Evolutionary conservation across 2,329 filamentous ascomycete species (phyloP), one percentile per base, ranked within the genome.

Genomic region (Pseudogymnoascus sp.): DNA sequence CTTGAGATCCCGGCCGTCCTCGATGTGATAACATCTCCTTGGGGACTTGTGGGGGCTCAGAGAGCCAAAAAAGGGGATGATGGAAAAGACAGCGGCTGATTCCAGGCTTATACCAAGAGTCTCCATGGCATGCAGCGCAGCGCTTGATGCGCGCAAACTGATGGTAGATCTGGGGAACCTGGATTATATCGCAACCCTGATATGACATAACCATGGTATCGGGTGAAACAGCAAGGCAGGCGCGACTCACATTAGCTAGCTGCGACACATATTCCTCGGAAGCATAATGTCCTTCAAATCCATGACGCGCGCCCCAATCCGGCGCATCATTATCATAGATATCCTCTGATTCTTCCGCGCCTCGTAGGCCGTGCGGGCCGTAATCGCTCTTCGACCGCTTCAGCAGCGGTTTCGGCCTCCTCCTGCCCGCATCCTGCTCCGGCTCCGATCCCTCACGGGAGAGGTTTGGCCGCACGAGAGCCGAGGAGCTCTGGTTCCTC

Each of bases 271-370:
- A 89, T 74, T 90, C 87, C 66, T 86, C 85, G 11, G 85, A 88
- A 64, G 85, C 85, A 73, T 90, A 86, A 73, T 90, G 87, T 67
- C 87, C 84, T 69, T 89, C 87, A 82, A 87, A 90, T 62, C 87
- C 87, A 77, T 91, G 87, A 64, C 88, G 80, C 78, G 73, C 71
- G 47, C 73, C 73, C 72, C 72, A 74, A 62, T 69, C 71, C 63
- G 71, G 68, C 60, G 66, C 66, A 11, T 71, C 69, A 15, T 70
- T 68, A 35, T 70, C 67, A 40, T 47, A 31, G 42, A 72, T 70
- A 57, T 78, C 78, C 21, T 38, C 59, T 17, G 19, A 17, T 26
- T 61, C 59, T 3, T 42, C 59, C 13, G 19, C 38, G 13, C 9
- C 50, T 57, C 50, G n/a, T 23, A 80, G 77, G 42, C 79, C 79